phyloP scores from a whole-genome alignment of 129 eudicot genomes.

The Flaveria brownii region DNA sequence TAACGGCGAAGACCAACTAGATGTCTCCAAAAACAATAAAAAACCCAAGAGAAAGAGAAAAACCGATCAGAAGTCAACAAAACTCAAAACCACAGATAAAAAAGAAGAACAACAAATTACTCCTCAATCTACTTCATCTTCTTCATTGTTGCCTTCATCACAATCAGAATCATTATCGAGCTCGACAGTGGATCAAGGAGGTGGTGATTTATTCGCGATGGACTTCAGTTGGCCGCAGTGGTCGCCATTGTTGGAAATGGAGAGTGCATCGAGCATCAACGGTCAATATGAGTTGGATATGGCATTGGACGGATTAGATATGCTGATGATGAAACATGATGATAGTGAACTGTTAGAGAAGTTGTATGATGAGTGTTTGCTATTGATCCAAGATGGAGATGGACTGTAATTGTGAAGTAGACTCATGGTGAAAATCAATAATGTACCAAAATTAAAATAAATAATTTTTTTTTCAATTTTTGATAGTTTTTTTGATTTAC shows the following conservation, averaged over 20 bases:
- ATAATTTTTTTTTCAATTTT: not conserved
- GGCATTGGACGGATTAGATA: constrained; percentile 27
- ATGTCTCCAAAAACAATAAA: not conserved
- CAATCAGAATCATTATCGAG: constrained; percentile 21
- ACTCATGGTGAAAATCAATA: not conserved
- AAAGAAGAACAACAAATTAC: not conserved
- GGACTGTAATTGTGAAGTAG: constrained; percentile 1
- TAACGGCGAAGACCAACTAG: not conserved
- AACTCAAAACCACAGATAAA: constrained; percentile 8
- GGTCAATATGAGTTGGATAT: not conserved
- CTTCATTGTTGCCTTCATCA: constrained; percentile 19
- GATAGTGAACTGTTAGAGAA: constrained; percentile 28
- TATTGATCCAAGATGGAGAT: constrained; percentile 17
- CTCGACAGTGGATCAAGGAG: constrained; percentile 20
- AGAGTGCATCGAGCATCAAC: constrained; percentile 16
- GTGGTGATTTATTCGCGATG: constrained; percentile 6
- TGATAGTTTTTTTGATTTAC: no score
- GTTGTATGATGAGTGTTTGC: constrained; percentile 34
- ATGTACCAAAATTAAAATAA: not conserved
- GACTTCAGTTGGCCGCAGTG: constrained; percentile 37
- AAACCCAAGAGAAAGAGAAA: constrained; percentile 17
- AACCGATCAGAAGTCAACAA: constrained; percentile 5
- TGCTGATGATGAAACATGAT: constrained; percentile 24
- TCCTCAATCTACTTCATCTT: not conserved
- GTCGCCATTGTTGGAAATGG: constrained; percentile 34